Evolutionary conservation across 2,329 filamentous ascomycete species (phyloP).

Genomic region (Xylogone sp.): DNA sequence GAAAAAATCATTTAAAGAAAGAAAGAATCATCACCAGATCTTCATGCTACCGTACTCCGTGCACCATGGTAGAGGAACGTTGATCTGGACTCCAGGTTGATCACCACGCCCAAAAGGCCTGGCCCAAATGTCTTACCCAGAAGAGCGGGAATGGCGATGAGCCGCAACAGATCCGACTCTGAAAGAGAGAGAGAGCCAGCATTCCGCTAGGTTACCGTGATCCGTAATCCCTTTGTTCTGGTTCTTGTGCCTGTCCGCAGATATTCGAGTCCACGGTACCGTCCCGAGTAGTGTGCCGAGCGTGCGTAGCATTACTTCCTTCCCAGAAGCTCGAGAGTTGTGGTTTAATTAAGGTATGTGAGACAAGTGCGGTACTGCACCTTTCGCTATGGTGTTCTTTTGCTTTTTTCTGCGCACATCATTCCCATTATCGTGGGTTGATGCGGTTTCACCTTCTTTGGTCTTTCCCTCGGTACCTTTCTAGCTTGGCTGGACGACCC

Average conservation of each 20-base stretch:
- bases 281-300: too few relatives aligned
- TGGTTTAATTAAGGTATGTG: neutral
- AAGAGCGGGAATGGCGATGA: neutral
- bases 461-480: too few relatives aligned
- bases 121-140: neutral
- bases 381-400: neutral
- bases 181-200: neutral
- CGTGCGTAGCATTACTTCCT: too few relatives aligned
- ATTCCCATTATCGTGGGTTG: neutral
- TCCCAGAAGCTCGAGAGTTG: neutral
- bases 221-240: neutral
- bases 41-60: too few relatives aligned
- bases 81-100: neutral
- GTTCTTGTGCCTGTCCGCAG: neutral
- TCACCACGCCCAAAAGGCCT: neutral
- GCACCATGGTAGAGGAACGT: too few relatives aligned
- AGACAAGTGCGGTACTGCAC: neutral
- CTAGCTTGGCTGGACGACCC: too few relatives aligned
- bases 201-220: neutral
- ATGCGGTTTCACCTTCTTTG: too few relatives aligned
- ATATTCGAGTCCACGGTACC: too few relatives aligned
- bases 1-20: too few relatives aligned
- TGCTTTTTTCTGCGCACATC: neutral
- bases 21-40: too few relatives aligned
- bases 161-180: neutral